phyloP scores from a whole-genome alignment of 441 rosid genomes.

The Daphne laureola region DNA sequence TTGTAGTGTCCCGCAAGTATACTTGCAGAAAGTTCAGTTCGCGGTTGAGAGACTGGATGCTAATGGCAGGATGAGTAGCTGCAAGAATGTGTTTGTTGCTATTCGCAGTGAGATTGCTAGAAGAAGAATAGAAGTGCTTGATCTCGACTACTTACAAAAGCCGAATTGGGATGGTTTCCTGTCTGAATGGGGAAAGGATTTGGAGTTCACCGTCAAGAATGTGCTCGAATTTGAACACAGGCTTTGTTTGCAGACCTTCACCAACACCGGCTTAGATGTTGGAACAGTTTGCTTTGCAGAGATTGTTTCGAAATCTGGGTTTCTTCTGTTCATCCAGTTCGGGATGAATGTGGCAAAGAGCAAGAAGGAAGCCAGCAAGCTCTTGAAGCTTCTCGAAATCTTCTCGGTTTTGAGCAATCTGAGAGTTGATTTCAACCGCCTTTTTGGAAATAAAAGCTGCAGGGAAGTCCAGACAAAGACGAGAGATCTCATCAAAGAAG shows the following conservation, averaged over 20 bases:
- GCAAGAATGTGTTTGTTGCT: slow-evolving; percentile 27
- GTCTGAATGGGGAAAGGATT: slow-evolving; percentile 50
- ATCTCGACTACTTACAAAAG: slow-evolving; percentile 38
- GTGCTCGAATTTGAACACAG: slow-evolving; percentile 36
- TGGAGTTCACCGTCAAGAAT: slow-evolving; percentile 41
- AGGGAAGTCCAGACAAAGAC: slow-evolving; percentile 48
- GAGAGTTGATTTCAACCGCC: slow-evolving; percentile 50
- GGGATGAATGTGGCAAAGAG: slow-evolving; percentile 47
- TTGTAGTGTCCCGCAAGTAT: slow-evolving; percentile 15
- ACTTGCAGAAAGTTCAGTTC: slow-evolving; percentile 33
- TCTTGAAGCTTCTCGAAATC: slow-evolving; percentile 52
- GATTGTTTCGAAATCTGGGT: slow-evolving; percentile 45
- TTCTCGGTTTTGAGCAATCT: slow-evolving; percentile 53
- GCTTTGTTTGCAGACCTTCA: slow-evolving; percentile 47
- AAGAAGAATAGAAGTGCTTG: slow-evolving; percentile 30
- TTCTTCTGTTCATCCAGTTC: slow-evolving; percentile 45
- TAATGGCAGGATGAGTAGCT: slow-evolving; percentile 26
- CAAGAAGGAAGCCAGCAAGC: slow-evolving; percentile 55
- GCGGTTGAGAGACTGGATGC: slow-evolving; percentile 34
- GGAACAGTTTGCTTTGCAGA: slow-evolving; percentile 38
- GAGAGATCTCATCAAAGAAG: slow-evolving; percentile 45
- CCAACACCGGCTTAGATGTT: slow-evolving; percentile 21
- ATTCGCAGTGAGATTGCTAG: slow-evolving; percentile 31
- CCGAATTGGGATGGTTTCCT: slow-evolving; percentile 32
- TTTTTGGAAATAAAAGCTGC: slow-evolving; percentile 47